These are phyloP conservation scores for Spergularia azorica DNA, from an alignment of 179 eudicot genomes.

Conservation along the genomic window DNA sequence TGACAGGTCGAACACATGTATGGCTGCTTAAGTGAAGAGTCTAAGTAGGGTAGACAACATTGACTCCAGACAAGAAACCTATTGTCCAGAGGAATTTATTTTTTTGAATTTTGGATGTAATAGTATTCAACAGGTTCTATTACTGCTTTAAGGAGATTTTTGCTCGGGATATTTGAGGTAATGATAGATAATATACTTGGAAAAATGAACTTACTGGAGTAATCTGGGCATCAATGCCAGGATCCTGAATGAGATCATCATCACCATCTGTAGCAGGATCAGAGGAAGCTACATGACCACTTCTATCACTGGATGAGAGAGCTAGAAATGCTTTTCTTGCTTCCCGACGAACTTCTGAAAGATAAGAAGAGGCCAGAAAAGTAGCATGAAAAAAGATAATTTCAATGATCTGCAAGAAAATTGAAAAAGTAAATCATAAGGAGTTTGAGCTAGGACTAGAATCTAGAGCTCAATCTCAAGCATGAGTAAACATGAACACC, in stretches of 20 bases:
- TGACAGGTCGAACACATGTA: too few species aligned
- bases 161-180: neutral
- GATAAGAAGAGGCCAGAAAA: conserved; percentile 19
- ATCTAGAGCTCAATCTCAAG: conserved; percentile 2
- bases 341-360: conserved; percentile 72
- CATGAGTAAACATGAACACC: conserved; percentile 1
- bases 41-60: too few species aligned
- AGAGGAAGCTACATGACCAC: conserved; percentile 29
- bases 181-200: neutral
- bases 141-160: too few species aligned
- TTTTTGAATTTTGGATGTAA: too few species aligned
- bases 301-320: conserved; percentile 48
- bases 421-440: too few species aligned
- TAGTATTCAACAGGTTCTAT: too few species aligned
- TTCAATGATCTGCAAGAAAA: neutral
- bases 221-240: conserved; percentile 41
- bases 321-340: conserved; percentile 85
- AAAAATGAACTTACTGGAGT: conserved; percentile 52
- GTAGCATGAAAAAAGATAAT: neutral
- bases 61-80: too few species aligned
- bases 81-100: too few species aligned
- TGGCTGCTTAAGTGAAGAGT: too few species aligned
- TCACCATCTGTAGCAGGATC: conserved; percentile 36
- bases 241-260: conserved; percentile 41
- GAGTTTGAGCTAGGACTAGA: conserved; percentile 3